These are phyloP conservation scores for Basidiobolus meristosporus DNA, from an alignment of 371 early-diverging fungal species.

Conservation along the genomic window DNA sequence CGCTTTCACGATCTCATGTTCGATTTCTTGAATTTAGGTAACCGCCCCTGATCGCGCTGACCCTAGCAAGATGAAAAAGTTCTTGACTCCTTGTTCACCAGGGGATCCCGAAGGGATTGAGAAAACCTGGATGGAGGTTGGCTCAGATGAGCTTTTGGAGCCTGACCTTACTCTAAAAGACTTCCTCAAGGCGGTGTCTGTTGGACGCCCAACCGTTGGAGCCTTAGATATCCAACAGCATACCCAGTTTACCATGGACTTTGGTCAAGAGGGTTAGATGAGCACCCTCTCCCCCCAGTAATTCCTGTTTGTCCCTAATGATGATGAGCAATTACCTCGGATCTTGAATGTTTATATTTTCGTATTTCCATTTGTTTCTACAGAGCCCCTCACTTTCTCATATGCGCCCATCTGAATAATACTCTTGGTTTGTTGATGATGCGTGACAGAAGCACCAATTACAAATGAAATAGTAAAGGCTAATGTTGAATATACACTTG, in stretches of 20 bases:
- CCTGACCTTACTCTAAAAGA: conserved; percentile 70
- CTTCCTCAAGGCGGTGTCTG: conserved; percentile 66
- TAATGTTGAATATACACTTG: too few species aligned
- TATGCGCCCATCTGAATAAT: too few species aligned
- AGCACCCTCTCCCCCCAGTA: too few species aligned
- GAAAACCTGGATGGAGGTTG: conserved; percentile 79
- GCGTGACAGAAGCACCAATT: too few species aligned
- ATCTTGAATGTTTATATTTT: too few species aligned
- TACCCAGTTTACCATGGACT: conserved; percentile 75
- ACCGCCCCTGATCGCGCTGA: conserved; percentile 43
- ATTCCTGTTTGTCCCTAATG: too few species aligned
- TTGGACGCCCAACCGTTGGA: conserved; percentile 71
- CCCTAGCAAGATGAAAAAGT: conserved; percentile 18
- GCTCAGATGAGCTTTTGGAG: conserved; percentile 71
- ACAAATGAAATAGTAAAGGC: too few species aligned
- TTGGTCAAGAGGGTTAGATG: conserved; percentile 55
- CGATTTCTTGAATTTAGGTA: conserved; percentile 8
- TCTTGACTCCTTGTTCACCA: conserved; percentile 87
- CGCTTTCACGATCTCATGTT: neutral
- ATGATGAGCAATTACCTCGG: too few species aligned
- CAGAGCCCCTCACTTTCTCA: too few species aligned
- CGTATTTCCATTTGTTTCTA: too few species aligned
- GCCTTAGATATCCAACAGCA: conserved; percentile 61
- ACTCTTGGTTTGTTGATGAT: too few species aligned
- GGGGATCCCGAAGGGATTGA: conserved; percentile 79